phyloP scores from a whole-genome alignment of 345 rosid species.

The Xanthoceras sorbifolium region DNA sequence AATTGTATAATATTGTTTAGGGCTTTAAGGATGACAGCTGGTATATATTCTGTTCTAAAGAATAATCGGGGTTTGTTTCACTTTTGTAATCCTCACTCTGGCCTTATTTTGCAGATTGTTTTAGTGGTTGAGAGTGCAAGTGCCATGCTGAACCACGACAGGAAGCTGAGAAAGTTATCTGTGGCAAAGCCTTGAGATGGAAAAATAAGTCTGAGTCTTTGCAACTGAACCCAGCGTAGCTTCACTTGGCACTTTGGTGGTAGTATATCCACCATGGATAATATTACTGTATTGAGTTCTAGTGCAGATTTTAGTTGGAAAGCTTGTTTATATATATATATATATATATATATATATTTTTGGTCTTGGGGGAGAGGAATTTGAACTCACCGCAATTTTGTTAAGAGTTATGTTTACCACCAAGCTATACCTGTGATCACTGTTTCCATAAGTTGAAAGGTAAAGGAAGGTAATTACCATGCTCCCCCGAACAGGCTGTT shows the following conservation, averaged over 20 bases:
- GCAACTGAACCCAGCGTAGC: not conserved
- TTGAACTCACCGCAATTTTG: too few species aligned
- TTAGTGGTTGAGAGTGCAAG: slow-evolving; percentile 82
- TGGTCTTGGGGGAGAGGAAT: too few species aligned
- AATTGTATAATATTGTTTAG: not conserved
- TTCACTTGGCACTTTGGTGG: not conserved
- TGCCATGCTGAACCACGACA: slow-evolving; percentile 80
- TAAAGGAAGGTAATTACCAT: not conserved
- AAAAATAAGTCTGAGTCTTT: slow-evolving; percentile 27
- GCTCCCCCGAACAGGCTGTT: not conserved
- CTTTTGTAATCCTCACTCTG: not conserved
- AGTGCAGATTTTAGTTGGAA: not conserved
- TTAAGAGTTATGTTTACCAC: too few species aligned
- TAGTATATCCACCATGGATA: not conserved
- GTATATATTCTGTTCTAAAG: not conserved
- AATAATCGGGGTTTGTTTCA: not conserved
- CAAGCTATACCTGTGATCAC: too few species aligned
- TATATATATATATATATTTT: too few species aligned
- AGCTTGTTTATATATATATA: too few species aligned
- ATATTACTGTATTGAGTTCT: not conserved
- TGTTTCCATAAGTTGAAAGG: not conserved
- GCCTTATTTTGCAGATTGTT: slow-evolving; percentile 53
- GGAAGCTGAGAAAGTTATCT: slow-evolving; percentile 49
- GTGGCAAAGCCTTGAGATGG: slow-evolving; percentile 32
- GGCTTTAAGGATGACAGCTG: not conserved